Evolutionary conservation across 495 filamentous ascomycete species (phyloP), one percentile per base, ranked within the genome.

Genomic region (Penicillium soppii): DNA sequence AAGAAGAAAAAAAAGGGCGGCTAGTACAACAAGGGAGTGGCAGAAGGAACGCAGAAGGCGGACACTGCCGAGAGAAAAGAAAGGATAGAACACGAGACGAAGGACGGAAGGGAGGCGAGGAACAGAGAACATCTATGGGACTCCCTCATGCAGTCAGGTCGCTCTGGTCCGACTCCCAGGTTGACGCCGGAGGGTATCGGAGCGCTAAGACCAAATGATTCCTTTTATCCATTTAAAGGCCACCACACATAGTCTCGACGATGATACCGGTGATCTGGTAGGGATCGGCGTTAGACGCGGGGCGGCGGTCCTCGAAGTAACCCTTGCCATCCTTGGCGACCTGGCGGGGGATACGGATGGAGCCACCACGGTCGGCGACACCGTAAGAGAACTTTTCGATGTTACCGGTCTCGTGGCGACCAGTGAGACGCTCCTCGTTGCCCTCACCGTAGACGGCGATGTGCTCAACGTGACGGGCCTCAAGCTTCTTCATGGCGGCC

Each of bases 401-500:
- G 68, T 75, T 80, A 29, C 88, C 91, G 27, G 94, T 98, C 87
- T 98, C 95, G 77, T 97, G 94, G 62, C 82, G 80, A 62, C 94
- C 94, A 51, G 95, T 98, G 62, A 98, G 87, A 74, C 94, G 94
- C 53, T 79, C 76, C 54, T 80, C 88, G 77, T 98, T 97, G 70
- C 90, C 92, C 77, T 94, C 88, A 65, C 94, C 94, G 73, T 98
- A 98, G 58, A 97, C 94, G 60, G 86, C 84, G 71, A 97, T 97
- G 80, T 97, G 95, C 81, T 97, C 92, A 59, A 75, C 74, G 75
- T 97, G 91, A 61, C 92, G 91, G 66, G 81, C 80, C 72, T 88
- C 84, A 48, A 97, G 88, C 79, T 90, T 91, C 76, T 89, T 84
- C 80, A 94, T 94, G 66, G 82, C 82, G 46, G 79, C 80, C 79